Base-by-base conservation (phyloP, 2,329 filamentous ascomycete genomes). In the Fusarium miscanthi region DNA sequence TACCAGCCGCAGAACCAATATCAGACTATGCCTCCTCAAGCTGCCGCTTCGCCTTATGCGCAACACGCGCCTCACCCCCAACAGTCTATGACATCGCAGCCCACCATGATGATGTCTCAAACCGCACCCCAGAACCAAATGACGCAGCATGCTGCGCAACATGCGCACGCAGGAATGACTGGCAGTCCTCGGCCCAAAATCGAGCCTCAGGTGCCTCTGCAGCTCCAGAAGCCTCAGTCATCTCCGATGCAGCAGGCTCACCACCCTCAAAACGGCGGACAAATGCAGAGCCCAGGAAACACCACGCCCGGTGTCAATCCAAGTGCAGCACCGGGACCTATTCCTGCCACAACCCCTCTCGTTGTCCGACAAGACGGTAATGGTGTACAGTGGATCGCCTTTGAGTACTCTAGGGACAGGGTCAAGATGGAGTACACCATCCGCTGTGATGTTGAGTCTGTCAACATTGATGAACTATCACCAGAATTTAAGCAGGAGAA, bases 401-500 rank as follows among this genome's bases (percentile, higher is more conserved):
- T 98, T 71, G 96, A 99, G 82, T 99, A 99, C 81, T 98, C 95
- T 16, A 91, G 95, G 68, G 95, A 99, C 80, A 89, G 95, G 49
- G 95, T 98, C 75, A 99, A 99, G 89, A 97, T 98, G 94, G 95
- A 98, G 83, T 99, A 99, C 84, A 98, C 95, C 2, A 99, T 99
- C 78, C 92, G 96, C 58, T 98, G 96, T 81, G 96, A 98, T 77
- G 96, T 98, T 25, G 96, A 98, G 84, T 98, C 95, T 2, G 94
- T 99, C 70, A 94, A 95, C 79, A 94, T 95, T 48, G 94, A 98
- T 62, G 91, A 91, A 69, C 88, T 99, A 23, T 89, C 90, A 48
- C 86, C 90, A 72, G 95, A 98, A 73, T 98, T 98, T 88, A 98
- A 97, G 86, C 94, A 94, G 13, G 95, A 98, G 81, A 99, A 99